Conservation (phyloP, 2,329 filamentous ascomycete species). For the Diatrype stigma region DNA sequence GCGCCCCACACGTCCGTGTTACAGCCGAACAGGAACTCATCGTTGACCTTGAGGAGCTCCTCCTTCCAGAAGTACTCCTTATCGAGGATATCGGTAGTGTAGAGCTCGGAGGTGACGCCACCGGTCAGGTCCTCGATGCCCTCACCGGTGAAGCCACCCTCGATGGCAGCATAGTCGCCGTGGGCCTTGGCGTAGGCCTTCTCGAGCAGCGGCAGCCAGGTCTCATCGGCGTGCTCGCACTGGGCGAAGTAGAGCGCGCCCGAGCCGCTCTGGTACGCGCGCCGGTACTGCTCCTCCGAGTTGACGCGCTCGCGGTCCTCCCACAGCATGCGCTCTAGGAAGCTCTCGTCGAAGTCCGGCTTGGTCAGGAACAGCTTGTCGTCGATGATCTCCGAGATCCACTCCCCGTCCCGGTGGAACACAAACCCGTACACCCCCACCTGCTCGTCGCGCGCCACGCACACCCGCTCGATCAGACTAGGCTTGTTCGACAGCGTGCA, state of each 20-base stretch:
- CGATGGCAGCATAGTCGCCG: constrained; percentile 68
- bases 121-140: constrained; percentile 59
- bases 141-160: constrained; percentile 61
- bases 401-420: constrained; percentile 76
- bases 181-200: constrained; percentile 74
- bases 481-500: constrained; percentile 72
- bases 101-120: constrained; percentile 63
- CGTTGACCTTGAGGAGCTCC: constrained; percentile 72
- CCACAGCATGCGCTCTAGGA: constrained; percentile 43
- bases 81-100: constrained; percentile 65
- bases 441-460: constrained; percentile 66
- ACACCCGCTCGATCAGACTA: constrained; percentile 67
- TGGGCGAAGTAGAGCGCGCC: constrained; percentile 67
- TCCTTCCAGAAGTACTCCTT: constrained; percentile 76
- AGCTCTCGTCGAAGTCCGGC: constrained; percentile 57
- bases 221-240: constrained; percentile 65
- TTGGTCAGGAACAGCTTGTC: constrained; percentile 55
- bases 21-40: constrained; percentile 69
- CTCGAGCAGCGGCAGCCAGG: constrained; percentile 68
- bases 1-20: constrained; percentile 47
- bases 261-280: constrained; percentile 63
- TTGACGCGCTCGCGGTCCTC: constrained; percentile 45
- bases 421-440: constrained; percentile 84
- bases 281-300: constrained; percentile 56
- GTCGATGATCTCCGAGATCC: constrained; percentile 56